Conservation (phyloP, 106 monocot species). For the Dendrobium huoshanense region DNA sequence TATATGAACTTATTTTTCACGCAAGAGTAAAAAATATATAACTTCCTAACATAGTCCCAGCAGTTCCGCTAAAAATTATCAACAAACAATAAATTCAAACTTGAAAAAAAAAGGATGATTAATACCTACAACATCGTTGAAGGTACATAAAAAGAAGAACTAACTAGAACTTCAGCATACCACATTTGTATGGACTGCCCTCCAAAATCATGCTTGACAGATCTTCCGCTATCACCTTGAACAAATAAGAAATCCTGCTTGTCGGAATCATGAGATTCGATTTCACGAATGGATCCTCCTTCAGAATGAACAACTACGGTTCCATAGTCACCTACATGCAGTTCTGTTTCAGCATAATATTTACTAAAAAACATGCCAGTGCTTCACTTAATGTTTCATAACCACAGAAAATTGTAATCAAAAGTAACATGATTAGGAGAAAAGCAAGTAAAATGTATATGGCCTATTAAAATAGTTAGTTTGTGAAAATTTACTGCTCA, state of each 20-base stretch:
- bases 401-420: neutral
- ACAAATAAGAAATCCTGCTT: slow-evolving; percentile 26
- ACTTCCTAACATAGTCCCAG: too few species aligned
- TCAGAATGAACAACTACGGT: slow-evolving; percentile 74
- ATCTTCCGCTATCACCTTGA: slow-evolving; percentile 25
- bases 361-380: neutral
- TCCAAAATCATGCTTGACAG: slow-evolving; percentile 26
- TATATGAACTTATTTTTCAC: too few species aligned
- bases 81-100: neutral
- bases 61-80: too few species aligned
- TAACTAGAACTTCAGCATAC: slow-evolving; percentile 21
- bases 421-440: neutral
- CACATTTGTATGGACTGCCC: slow-evolving; percentile 17
- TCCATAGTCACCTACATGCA: slow-evolving; percentile 67
- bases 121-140: neutral
- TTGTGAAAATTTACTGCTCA: neutral
- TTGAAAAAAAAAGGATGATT: neutral
- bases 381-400: neutral
- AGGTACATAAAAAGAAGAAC: neutral
- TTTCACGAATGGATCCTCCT: slow-evolving; percentile 13
- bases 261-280: slow-evolving; percentile 16
- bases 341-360: neutral
- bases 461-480: neutral
- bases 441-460: neutral
- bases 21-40: too few species aligned